Evolutionary conservation across 371 early-diverging fungal genomes (phyloP).

Genomic region (Lichtheimia corymbifera): DNA sequence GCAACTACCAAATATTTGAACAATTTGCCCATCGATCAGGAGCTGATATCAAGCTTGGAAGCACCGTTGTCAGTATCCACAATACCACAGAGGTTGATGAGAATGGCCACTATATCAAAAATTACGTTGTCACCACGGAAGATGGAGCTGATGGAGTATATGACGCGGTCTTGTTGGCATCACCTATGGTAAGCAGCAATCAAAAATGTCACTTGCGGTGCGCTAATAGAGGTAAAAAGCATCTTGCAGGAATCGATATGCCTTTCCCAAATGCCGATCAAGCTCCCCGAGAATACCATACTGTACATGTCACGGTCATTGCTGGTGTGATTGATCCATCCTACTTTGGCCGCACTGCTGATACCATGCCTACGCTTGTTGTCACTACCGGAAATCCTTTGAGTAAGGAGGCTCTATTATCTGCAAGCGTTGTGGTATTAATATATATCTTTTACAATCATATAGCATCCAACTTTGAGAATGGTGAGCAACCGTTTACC

Average conservation of each 20-base stretch:
- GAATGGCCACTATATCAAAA: slow-evolving; percentile 13
- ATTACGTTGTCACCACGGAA: slow-evolving; percentile 41
- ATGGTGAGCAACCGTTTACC: slow-evolving; percentile 44
- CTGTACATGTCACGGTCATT: slow-evolving; percentile 67
- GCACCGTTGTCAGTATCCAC: slow-evolving; percentile 35
- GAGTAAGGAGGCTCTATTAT: slow-evolving; percentile 10
- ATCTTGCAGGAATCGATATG: slow-evolving; percentile 18
- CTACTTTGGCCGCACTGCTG: slow-evolving; percentile 47
- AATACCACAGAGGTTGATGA: slow-evolving; percentile 38
- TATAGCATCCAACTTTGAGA: slow-evolving; percentile 28
- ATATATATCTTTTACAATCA: background rate
- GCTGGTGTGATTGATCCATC: slow-evolving; percentile 56
- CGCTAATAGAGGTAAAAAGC: slow-evolving; percentile 1
- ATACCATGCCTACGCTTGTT: slow-evolving; percentile 52
- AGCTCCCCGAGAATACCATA: slow-evolving; percentile 43
- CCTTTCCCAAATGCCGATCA: slow-evolving; percentile 17
- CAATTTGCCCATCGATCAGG: slow-evolving; percentile 52
- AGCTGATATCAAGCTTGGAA: slow-evolving; percentile 50
- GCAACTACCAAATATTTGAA: slow-evolving; percentile 71
- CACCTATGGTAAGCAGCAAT: slow-evolving; percentile 47
- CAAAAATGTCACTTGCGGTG: background rate
- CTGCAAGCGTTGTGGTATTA: background rate
- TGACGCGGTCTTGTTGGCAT: slow-evolving; percentile 60
- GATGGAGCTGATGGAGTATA: slow-evolving; percentile 45
- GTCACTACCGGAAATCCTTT: slow-evolving; percentile 52